A percentile compares a stretch with the other conserved stretches of the same genome.
These are phyloP conservation scores for Candida incommunis DNA, from an alignment of 805 yeast species.

Conservation along the genomic window DNA sequence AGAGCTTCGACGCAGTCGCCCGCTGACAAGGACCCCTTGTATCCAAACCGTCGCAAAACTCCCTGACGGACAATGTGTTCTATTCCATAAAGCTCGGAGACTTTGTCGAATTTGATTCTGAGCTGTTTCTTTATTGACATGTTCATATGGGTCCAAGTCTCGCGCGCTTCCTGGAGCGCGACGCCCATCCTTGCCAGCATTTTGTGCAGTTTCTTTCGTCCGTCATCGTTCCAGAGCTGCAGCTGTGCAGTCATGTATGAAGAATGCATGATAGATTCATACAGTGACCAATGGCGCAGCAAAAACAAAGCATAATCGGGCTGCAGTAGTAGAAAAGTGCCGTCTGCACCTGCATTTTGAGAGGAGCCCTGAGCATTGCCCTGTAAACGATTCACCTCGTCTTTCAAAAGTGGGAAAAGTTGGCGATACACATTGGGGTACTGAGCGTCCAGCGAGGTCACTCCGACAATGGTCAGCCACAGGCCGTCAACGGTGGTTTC, in stretches of 20 bases:
- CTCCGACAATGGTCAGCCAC: slow-evolving; percentile 85
- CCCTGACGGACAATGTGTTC: slow-evolving; percentile 79
- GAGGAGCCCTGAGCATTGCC: slow-evolving; percentile 17
- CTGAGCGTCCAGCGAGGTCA: slow-evolving; percentile 61
- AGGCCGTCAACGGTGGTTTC: slow-evolving; percentile 54
- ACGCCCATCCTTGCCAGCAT: slow-evolving; percentile 96
- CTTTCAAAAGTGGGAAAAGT: slow-evolving; percentile 59
- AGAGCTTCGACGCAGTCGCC: slow-evolving; percentile 86
- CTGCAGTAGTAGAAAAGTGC: slow-evolving; percentile 42
- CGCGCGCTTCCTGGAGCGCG: slow-evolving; percentile 74
- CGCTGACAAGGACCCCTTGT: slow-evolving; percentile 74
- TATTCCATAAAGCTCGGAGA: slow-evolving; percentile 61
- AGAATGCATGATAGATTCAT: slow-evolving; percentile 84
- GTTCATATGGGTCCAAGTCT: slow-evolving; percentile 86
- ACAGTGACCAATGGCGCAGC: slow-evolving; percentile 83
- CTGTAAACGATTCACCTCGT: slow-evolving; percentile 66
- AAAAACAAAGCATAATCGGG: slow-evolving; percentile 77
- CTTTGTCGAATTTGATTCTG: slow-evolving; percentile 51
- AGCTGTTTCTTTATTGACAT: slow-evolving; percentile 61
- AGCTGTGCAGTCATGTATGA: slow-evolving; percentile 80
- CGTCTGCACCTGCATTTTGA: slow-evolving; percentile 16
- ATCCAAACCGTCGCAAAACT: slow-evolving; percentile 76
- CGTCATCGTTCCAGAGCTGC: slow-evolving; percentile 82
- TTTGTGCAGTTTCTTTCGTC: slow-evolving; percentile 72
- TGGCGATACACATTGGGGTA: slow-evolving; percentile 59